Percentiles rank a stretch among this genome's conserved stretches.
Evolutionary conservation across 441 rosid genomes (phyloP).

Genomic region (Omphalea diandra): DNA sequence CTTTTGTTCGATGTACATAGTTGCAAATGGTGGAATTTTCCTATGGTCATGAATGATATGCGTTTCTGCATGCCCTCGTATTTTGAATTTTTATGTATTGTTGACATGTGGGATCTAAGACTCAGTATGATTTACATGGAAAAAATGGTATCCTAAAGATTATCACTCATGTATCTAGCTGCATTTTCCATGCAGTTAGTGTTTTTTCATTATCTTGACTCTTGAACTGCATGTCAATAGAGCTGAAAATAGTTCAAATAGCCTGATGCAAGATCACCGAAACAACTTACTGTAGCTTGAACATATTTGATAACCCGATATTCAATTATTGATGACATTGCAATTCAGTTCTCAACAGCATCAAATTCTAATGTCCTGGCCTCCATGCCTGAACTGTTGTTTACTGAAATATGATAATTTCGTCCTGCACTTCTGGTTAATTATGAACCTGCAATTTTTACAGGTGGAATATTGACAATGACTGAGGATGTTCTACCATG

Average conservation of each 20-base stretch:
- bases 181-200: neutral
- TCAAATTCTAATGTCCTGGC: neutral
- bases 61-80: neutral
- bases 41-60: neutral
- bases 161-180: neutral
- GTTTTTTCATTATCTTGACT: neutral
- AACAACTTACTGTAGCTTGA: neutral
- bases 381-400: neutral
- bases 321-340: conserved; percentile 6
- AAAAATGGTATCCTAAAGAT: neutral
- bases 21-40: neutral
- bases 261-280: neutral
- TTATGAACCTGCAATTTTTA: conserved; percentile 15
- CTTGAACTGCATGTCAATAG: neutral
- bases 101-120: neutral
- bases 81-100: neutral
- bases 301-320: neutral
- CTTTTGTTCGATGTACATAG: neutral
- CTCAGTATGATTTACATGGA: neutral
- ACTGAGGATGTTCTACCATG: conserved; percentile 98
- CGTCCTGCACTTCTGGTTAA: neutral
- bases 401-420: neutral
- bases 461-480: conserved; percentile 93
- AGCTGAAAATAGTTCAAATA: neutral
- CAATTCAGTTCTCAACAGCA: neutral